phyloP scores from a whole-genome alignment of 495 filamentous ascomycete species.

The Penicillium roqueforti region DNA sequence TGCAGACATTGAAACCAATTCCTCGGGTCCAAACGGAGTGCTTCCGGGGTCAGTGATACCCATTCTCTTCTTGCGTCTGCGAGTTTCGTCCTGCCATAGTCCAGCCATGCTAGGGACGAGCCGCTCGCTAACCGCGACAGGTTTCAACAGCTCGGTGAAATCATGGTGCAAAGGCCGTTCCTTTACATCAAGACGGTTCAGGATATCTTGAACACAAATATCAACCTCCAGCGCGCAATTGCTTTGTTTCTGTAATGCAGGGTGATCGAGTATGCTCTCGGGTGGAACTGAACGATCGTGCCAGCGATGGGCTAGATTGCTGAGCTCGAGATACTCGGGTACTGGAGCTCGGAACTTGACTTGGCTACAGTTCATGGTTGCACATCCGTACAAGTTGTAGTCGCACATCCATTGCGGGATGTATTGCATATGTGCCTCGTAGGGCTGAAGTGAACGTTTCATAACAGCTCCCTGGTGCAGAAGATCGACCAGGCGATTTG shows the following conservation, averaged over 20 bases:
- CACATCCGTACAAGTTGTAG: slow-evolving; percentile 93
- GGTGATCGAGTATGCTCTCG: slow-evolving; percentile 53
- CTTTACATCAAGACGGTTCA: slow-evolving; percentile 71
- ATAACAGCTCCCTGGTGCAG: slow-evolving; percentile 82
- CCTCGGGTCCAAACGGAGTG: slow-evolving; percentile 75
- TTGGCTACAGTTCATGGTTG: slow-evolving; percentile 69
- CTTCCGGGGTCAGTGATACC: slow-evolving; percentile 56
- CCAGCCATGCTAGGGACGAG: slow-evolving; percentile 91
- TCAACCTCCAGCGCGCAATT: slow-evolving; percentile 88
- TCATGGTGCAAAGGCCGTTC: slow-evolving; percentile 79
- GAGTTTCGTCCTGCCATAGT: slow-evolving; percentile 87
- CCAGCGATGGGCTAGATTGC: slow-evolving; percentile 64
- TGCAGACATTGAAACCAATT: slow-evolving; percentile 79
- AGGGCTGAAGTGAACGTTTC: slow-evolving; percentile 78
- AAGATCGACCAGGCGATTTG: slow-evolving; percentile 77
- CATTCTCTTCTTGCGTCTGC: slow-evolving; percentile 67
- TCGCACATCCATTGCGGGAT: slow-evolving; percentile 96
- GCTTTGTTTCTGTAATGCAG: slow-evolving; percentile 67
- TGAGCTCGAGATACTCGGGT: slow-evolving; percentile 59
- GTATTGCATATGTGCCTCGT: slow-evolving; percentile 89
- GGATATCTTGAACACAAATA: slow-evolving; percentile 79
- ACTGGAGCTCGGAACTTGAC: slow-evolving; percentile 71
- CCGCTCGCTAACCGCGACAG: slow-evolving; percentile 63
- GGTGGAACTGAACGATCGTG: slow-evolving; percentile 64
- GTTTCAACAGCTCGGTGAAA: slow-evolving; percentile 71